Evolutionary conservation across 805 yeast species (phyloP).

Genomic region (Lachancea quebecensis): DNA sequence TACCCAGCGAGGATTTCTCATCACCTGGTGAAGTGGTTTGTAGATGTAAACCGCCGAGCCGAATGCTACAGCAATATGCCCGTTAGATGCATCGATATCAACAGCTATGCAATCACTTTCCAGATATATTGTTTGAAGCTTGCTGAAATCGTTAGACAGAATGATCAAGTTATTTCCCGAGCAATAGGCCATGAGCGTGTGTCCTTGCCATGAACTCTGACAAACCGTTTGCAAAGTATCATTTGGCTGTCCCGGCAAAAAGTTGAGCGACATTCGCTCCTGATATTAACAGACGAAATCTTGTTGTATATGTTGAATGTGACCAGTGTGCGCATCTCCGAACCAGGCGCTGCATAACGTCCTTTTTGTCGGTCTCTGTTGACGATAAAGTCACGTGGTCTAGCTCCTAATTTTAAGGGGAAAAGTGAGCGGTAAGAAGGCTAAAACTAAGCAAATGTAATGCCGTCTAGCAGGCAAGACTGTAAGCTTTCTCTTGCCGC

Average conservation of each 20-base stretch:
- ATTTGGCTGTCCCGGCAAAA: conserved; percentile 84
- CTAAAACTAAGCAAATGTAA: too few relatives aligned
- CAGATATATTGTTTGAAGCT: conserved; percentile 72
- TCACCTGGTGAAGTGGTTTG: conserved; percentile 48
- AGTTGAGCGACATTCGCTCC: conserved; percentile 49
- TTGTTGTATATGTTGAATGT: too few relatives aligned
- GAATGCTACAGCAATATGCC: conserved; percentile 52
- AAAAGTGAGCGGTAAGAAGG: too few relatives aligned
- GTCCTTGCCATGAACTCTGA: conserved; percentile 59
- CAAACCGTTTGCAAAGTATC: conserved; percentile 46
- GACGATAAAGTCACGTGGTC: too few relatives aligned
- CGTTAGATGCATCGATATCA: conserved; percentile 54
- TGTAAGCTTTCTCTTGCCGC: too few relatives aligned
- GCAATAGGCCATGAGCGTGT: conserved; percentile 62
- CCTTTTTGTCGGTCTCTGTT: too few relatives aligned
- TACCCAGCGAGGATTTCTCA: conserved; percentile 42
- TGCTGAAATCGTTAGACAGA: conserved; percentile 41
- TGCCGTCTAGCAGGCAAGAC: too few relatives aligned
- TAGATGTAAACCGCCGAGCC: conserved; percentile 40
- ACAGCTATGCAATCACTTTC: conserved; percentile 60
- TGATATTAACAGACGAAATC: too few relatives aligned
- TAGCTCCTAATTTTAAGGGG: too few relatives aligned
- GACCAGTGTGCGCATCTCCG: too few relatives aligned
- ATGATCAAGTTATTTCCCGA: conserved; percentile 84
- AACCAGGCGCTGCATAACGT: too few relatives aligned